Evolutionary conservation across 192 early-diverging fungal species (phyloP), one percentile per base, ranked within the genome.

Genomic region (Umbelopsis sp.): DNA sequence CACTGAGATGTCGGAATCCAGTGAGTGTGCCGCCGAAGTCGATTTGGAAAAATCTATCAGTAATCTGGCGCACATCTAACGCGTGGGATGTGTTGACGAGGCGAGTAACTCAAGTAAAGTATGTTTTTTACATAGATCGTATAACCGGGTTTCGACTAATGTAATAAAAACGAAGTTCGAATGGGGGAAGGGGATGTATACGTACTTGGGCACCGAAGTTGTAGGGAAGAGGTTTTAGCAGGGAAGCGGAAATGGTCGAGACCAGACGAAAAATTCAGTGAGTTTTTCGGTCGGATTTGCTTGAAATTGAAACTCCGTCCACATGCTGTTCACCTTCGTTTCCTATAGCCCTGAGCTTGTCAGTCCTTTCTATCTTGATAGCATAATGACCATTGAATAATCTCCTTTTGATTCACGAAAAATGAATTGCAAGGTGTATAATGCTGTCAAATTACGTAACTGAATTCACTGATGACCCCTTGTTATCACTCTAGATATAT

Each of bases 241-340:
- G 26, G 56, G 26, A 62, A 62, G 56, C 56, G 56, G 56, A 62
- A 62, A 62, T 62, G 56, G 56, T 62, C 56, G 56, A 62, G 56
- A 62, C 56, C 31, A 29, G 56, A 62, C 56, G 56, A 62, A 41
- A 41, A 41, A 41, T 41, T 41, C 38, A 41, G 38, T 41, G 38
- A 11, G 38, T 41, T 41, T 41, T 41, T 41, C 38, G 38, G 38
- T 11, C 38, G 38, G 38, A 41, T 41, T 41, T 41, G 38, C 38
- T 11, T 41, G 38, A 41, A 11, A 11, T 41, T 41, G 38, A 41
- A 41, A 41, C 38, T 41, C 38, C 7, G 38, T 41, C 38, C 38
- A 22, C 52, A 22, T 26, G 6, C 52, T 22, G 52, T 53, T 12
- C 3, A 25, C 52, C 52, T 25, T 24, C 25, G 10, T 8, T 26